phyloP scores from a whole-genome alignment of 2,329 filamentous ascomycete genomes.

The Escovopsis sp. region DNA sequence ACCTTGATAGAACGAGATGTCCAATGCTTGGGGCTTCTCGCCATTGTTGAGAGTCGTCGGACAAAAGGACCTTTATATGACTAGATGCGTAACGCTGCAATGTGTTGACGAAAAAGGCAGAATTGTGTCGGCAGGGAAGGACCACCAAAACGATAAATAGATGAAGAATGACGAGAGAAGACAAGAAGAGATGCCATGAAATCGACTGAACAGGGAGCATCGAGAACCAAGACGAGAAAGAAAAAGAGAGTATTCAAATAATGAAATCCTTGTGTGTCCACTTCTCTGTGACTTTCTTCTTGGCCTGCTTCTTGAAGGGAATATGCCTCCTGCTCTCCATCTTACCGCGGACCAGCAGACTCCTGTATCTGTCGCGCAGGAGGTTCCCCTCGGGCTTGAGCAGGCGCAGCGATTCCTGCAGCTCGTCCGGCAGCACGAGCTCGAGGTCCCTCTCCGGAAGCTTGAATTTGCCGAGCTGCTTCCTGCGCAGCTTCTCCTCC shows the following conservation, averaged over 20 bases:
- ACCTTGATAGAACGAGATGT: too few species aligned
- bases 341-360: slow-evolving; percentile 74
- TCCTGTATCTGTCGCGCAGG: slow-evolving; percentile 82
- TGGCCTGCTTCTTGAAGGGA: slow-evolving; percentile 68
- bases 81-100: too few species aligned
- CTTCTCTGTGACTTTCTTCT: slow-evolving; percentile 76
- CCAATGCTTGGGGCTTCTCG: too few species aligned
- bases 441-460: slow-evolving; percentile 69
- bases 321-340: slow-evolving; percentile 69
- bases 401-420: slow-evolving; percentile 65
- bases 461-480: slow-evolving; percentile 56
- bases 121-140: too few species aligned
- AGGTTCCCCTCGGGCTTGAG: slow-evolving; percentile 93
- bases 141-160: too few species aligned
- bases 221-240: neutral
- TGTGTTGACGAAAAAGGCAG: too few species aligned
- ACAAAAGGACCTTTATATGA: too few species aligned
- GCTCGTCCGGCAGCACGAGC: slow-evolving; percentile 66
- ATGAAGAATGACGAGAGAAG: too few species aligned
- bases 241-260: slow-evolving; percentile 8
- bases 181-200: too few species aligned
- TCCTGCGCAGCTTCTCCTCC: slow-evolving; percentile 50
- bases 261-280: slow-evolving; percentile 93
- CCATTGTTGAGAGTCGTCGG: too few species aligned
- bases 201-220: too few species aligned